Conservation (phyloP, 2,329 filamentous ascomycete species). For the Verticillium longisporum region DNA sequence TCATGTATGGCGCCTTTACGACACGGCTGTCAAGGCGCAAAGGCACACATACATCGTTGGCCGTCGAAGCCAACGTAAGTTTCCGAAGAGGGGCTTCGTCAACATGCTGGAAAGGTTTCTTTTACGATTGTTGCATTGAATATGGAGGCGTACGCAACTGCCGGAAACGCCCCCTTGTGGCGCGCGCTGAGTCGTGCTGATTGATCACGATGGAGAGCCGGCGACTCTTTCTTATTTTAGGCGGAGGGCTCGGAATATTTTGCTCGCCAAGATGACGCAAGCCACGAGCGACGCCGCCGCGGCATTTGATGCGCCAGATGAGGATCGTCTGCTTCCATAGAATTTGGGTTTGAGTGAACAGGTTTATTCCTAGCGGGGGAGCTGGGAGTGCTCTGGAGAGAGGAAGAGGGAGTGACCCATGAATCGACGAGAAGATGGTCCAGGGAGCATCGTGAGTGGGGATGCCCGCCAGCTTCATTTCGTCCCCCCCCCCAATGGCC, state of each 20-base stretch:
- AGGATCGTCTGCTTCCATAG: background rate
- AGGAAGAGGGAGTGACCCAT: too few relatives aligned
- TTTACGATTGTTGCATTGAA: background rate
- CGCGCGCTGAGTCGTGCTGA: background rate
- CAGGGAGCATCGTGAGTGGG: background rate
- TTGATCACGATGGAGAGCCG: background rate
- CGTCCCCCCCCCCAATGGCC: background rate
- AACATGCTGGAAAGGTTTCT: background rate
- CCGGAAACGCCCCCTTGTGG: background rate
- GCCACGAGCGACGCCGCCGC: background rate
- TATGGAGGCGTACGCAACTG: background rate
- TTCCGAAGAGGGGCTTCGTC: too few relatives aligned
- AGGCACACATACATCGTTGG: too few relatives aligned
- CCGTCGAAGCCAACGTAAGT: too few relatives aligned
- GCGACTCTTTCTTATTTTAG: background rate
- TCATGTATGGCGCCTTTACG: too few relatives aligned
- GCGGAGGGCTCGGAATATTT: background rate
- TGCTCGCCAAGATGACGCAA: background rate
- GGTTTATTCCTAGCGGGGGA: background rate
- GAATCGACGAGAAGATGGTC: background rate
- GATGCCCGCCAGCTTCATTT: background rate
- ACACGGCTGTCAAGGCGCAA: too few relatives aligned
- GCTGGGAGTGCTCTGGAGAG: background rate
- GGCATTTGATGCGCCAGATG: background rate
- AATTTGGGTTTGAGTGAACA: background rate